These are phyloP conservation scores for Graphilbum sp. DNA, from an alignment of 2,329 filamentous ascomycete species.

Conservation along the genomic window DNA sequence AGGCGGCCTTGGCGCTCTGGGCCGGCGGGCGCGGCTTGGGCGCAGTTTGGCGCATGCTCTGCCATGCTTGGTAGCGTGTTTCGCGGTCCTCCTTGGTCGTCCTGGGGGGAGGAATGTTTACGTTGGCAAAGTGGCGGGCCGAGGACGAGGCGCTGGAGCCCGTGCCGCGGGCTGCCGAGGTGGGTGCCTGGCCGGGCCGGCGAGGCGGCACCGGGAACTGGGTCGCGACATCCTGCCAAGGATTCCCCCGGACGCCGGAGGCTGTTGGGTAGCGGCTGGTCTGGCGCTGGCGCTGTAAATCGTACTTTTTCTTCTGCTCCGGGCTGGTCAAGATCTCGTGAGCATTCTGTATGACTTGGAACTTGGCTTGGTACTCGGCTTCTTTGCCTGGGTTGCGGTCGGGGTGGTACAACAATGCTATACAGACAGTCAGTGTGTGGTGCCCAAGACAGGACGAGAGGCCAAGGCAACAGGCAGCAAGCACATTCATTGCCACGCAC, in stretches of 20 bases:
- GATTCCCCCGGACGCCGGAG: conserved; percentile 41
- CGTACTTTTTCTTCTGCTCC: conserved; percentile 33
- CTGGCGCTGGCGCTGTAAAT: conserved; percentile 25
- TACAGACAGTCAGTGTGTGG: too few species aligned
- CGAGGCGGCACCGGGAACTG: conserved; percentile 31
- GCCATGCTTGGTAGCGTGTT: conserved; percentile 18
- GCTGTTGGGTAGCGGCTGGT: conserved; percentile 25
- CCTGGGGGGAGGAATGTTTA: too few species aligned
- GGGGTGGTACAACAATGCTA: conserved; percentile 78
- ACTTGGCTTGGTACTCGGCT: conserved; percentile 62
- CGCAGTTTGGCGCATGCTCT: conserved; percentile 15
- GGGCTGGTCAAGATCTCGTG: conserved; percentile 54
- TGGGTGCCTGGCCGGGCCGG: conserved; percentile 10
- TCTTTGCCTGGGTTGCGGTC: conserved; percentile 79
- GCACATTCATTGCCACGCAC: conserved; percentile 29
- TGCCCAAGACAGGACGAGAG: background rate
- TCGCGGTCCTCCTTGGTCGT: conserved; percentile 8
- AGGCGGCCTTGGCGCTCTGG: conserved; percentile 11
- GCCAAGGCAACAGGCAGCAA: background rate
- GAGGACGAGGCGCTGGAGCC: conserved; percentile 2
- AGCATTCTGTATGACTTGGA: conserved; percentile 73
- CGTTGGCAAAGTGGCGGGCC: conserved; percentile 8
- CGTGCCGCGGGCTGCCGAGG: conserved; percentile 6
- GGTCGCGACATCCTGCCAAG: conserved; percentile 32
- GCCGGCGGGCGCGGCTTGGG: conserved; percentile 7